Conservation (phyloP, 2,329 filamentous ascomycete genomes). For the Apiospora hydei region DNA sequence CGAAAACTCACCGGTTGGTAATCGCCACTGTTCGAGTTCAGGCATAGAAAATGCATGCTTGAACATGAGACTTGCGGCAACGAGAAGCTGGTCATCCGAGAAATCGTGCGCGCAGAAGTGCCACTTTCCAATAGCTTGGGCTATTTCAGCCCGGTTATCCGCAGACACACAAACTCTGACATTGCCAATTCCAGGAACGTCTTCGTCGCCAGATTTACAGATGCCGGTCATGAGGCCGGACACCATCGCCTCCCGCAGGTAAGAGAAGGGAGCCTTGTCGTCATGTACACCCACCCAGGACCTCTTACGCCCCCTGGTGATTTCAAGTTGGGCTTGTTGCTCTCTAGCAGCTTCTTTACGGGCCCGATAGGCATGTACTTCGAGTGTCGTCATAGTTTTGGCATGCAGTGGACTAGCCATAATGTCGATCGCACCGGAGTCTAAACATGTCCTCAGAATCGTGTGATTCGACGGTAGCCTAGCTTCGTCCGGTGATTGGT, state of each 20-base stretch:
- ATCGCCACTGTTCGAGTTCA: conserved; percentile 80
- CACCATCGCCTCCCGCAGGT: conserved; percentile 92
- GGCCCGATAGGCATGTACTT: conserved; percentile 83
- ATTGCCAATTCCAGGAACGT: conserved; percentile 67
- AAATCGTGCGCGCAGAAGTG: conserved; percentile 90
- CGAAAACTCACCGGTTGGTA: conserved; percentile 73
- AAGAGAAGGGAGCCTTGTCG: conserved; percentile 80
- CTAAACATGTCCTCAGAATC: conserved; percentile 75
- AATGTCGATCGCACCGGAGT: conserved; percentile 87
- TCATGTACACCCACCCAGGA: conserved; percentile 92
- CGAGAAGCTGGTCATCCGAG: conserved; percentile 86
- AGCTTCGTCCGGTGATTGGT: conserved; percentile 37
- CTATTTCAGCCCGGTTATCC: conserved; percentile 71
- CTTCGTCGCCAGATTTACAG: conserved; percentile 70
- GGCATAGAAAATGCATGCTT: conserved; percentile 85
- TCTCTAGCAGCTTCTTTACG: conserved; percentile 79
- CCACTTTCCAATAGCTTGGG: conserved; percentile 78
- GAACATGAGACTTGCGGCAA: conserved; percentile 87
- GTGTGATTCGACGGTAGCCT: conserved; percentile 48
- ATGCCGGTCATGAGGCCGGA: conserved; percentile 89
- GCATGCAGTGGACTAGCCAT: conserved; percentile 79
- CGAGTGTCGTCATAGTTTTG: conserved; percentile 76
- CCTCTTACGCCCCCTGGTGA: conserved; percentile 79
- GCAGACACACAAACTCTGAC: conserved; percentile 73
- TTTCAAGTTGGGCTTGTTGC: conserved; percentile 73